Evolutionary conservation across 768 basidiomycete genomes (phyloP).

Genomic region (Auriculariales sp.): DNA sequence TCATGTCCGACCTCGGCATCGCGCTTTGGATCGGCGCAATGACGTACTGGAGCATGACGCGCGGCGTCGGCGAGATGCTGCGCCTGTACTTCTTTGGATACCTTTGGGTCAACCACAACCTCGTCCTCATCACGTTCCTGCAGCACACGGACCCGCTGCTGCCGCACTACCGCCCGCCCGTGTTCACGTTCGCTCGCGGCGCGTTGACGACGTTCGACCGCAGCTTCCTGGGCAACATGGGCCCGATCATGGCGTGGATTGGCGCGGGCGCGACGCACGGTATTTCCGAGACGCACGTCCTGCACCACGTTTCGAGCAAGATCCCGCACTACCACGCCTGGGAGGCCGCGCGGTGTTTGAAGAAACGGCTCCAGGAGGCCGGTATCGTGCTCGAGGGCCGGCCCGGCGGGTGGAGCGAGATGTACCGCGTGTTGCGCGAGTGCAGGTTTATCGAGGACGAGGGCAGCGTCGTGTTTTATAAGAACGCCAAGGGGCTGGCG

Average conservation of each 20-base stretch:
- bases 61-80: slow-evolving; percentile 60
- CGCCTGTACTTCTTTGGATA: slow-evolving; percentile 78
- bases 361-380: slow-evolving; percentile 47
- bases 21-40: slow-evolving; percentile 53
- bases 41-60: slow-evolving; percentile 34
- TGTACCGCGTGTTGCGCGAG: slow-evolving; percentile 4
- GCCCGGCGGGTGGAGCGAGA: slow-evolving; percentile 66
- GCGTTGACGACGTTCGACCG: slow-evolving; percentile 88
- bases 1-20: slow-evolving; percentile 79
- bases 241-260: slow-evolving; percentile 69
- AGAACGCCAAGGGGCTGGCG: slow-evolving; percentile 28
- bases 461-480: slow-evolving; percentile 4
- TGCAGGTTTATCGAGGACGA: slow-evolving; percentile 6
- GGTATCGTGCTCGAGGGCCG: slow-evolving; percentile 52
- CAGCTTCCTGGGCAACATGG: slow-evolving; percentile 60
- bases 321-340: slow-evolving; percentile 94
- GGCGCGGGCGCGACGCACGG: slow-evolving; percentile 79
- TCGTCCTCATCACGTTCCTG: slow-evolving; percentile 94
- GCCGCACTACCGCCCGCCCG: slow-evolving; percentile 80
- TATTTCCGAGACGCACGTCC: slow-evolving; percentile 86
- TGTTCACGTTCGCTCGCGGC: slow-evolving; percentile 89
- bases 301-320: slow-evolving; percentile 86
- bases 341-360: slow-evolving; percentile 82
- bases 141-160: slow-evolving; percentile 97
- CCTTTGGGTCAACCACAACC: slow-evolving; percentile 90